Conservation (phyloP, 2,329 filamentous ascomycete species). For the Rhytidhysteron rufulum region DNA sequence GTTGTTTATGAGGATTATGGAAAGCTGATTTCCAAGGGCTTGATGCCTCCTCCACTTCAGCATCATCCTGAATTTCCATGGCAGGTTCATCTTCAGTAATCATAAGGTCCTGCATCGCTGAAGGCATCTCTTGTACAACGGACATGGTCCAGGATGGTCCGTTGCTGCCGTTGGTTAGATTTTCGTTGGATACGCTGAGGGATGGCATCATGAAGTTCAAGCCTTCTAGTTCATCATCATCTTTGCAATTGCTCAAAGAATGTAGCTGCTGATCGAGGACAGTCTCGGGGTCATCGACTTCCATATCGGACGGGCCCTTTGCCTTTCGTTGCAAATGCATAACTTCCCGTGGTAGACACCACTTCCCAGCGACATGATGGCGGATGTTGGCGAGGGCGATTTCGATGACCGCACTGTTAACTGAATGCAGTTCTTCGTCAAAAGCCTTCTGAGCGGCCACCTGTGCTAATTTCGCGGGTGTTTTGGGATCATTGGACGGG, state of each 20-base stretch:
- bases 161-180: neutral
- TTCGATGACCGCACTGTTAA: conserved; percentile 36
- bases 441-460: conserved; percentile 28
- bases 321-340: conserved; percentile 13
- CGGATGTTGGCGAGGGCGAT: conserved; percentile 35
- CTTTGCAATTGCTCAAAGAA: neutral
- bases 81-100: conserved; percentile 4
- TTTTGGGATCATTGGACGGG: conserved; percentile 54
- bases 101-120: no score
- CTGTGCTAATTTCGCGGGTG: conserved; percentile 41
- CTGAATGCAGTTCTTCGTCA: conserved; percentile 28
- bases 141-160: neutral
- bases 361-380: conserved; percentile 18
- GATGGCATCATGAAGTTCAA: neutral
- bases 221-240: neutral
- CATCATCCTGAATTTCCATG: conserved; percentile 7
- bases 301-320: conserved; percentile 12
- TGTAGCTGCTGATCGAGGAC: conserved; percentile 23
- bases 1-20: conserved; percentile 22
- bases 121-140: no score
- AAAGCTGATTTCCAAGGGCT: conserved; percentile 23
- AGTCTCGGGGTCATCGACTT: conserved; percentile 21
- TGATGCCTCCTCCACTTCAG: neutral
- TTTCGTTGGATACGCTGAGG: neutral
- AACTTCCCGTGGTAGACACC: conserved; percentile 23